Base-by-base conservation (phyloP, 2,329 filamentous ascomycete genomes). In the Colletotrichum tropicale region DNA sequence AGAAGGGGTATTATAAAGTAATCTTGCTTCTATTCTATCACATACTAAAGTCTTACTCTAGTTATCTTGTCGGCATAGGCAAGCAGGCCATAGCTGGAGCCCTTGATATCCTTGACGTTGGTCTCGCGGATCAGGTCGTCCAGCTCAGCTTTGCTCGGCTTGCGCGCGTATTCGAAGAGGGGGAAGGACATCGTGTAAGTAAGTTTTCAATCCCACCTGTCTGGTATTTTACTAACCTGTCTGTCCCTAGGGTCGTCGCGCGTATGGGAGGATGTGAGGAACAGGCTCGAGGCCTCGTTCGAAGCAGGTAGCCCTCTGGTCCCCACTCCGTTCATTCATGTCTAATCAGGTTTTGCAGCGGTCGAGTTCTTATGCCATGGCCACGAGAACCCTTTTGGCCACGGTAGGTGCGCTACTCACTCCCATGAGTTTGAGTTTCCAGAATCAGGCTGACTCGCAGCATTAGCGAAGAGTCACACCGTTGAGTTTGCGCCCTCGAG, bases 61-160 rank as follows among this genome's bases (percentile, higher is more conserved):
- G 36, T 38, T 2, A 3, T 38, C 8, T 38, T 38, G 1, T 5
- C 16, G 36, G 36, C 3, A 4, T 5, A 38, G 1, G n/a, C n/a
- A n/a, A n/a, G n/a, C n/a, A n/a, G n/a, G n/a, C 0, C 8, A 1
- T 9, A 38, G 8, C 3, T 0, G 36, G 15, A 18, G 16, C 16
- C 36, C 36, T 43, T 43, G 36, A 43, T 6, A 3, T 43, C 2
- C 2, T 18, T 10, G 1, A 0, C 36, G 0, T 3, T 43, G 3
- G 16, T 43, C 36, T 43, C 16, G 1, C 36, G 36, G 36, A 43
- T n/a, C 5, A 43, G 4, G 36, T 43, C 36, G 36, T 43, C 36
- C 8, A 43, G 16, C 0, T 2, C 36, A 1, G 36, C 36, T 1
- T 43, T 43, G 38, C 5, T 43, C 36, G 3, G 16, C 36, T 2